Base-by-base conservation (phyloP, 176 grass and related monocot genomes). In the Carex pumila region DNA sequence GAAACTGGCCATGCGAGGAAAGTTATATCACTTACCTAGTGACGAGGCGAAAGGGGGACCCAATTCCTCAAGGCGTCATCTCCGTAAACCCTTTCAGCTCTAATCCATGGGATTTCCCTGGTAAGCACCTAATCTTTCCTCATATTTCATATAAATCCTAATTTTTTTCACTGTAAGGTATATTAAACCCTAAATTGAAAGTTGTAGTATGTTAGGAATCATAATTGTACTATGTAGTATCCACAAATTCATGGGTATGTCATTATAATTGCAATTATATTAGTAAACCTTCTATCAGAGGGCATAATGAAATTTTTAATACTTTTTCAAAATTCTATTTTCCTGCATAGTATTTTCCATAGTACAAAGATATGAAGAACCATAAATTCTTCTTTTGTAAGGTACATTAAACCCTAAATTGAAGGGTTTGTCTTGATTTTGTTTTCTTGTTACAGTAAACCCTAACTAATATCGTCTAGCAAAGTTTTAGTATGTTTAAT, bases 91-190 rank as follows among this genome's bases (percentile, higher is more conserved):
- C 80, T 8, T 83, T 67, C 60, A 29, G 2, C 17, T 50, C 80
- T 4, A 52, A 54, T 30, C 80, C 80, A 30, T 65, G n/a, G 80
- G 60, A 83, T 65, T 81, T 45, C 25, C 21, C 41, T 65, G 80
- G 80, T 83, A 50, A 83, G 43, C 39, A 34, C 32, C 32, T 34
- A 4, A 37, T 9, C 7, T 25, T 45, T 17, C 14, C 66, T 70
- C 34, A 18, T 19, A 25, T 17, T 39, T 70, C 0, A 50, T 50
- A 25, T 25, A 25, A 25, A 25, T 25, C 25, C 25, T 25, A 25
- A 25, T 25, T 25, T 25, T 25, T 25, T 25, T 25, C 25, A 25
- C 25, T 25, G 25, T 25, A 25, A 25, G 25, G 25, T 25, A 25
- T 25, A 25, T 25, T 50, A 50, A 50, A 45, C 6, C 43, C 43